Conservation (phyloP, 2,329 filamentous ascomycete species). For the Talaromyces sp. region DNA sequence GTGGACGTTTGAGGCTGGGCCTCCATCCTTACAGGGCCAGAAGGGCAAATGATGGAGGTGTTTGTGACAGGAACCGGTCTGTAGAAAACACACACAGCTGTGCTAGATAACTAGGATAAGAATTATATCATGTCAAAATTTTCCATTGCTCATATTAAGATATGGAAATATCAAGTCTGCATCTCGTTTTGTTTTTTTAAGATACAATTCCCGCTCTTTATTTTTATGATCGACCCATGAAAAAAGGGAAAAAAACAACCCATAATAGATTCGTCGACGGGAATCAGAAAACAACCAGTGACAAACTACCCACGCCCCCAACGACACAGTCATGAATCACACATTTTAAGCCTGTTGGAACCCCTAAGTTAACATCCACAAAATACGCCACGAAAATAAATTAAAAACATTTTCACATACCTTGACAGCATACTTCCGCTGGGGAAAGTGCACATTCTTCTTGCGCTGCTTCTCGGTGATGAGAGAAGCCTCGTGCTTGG, state of each 20-base stretch:
- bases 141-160: conserved; percentile 22
- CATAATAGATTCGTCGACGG: not conserved
- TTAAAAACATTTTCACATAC: conserved; percentile 44
- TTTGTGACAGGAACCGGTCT: not conserved
- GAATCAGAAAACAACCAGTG: conserved; percentile 1
- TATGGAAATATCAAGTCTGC: conserved; percentile 2
- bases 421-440: conserved; percentile 99
- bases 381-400: not conserved
- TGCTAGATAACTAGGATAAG: conserved; percentile 7
- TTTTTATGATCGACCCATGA: conserved; percentile 19
- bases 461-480: conserved; percentile 95
- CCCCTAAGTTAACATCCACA: conserved; percentile 4
- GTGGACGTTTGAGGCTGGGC: conserved; percentile 30
- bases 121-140: conserved; percentile 30
- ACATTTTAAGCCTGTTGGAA: conserved; percentile 7
- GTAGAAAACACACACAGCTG: not conserved
- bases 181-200: conserved; percentile 30
- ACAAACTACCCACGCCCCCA: conserved; percentile 12
- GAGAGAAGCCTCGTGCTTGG: conserved; percentile 78
- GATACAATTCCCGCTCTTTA: conserved; percentile 32
- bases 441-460: conserved; percentile 91
- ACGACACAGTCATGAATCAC: conserved; percentile 13
- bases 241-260: conserved; percentile 23
- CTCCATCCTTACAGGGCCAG: not conserved
- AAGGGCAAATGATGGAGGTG: not conserved